Percentiles rank a stretch among this genome's conserved stretches.
Evolutionary conservation across 148 eudicot genomes (phyloP).

Genomic region (Fallopia convolvulus): DNA sequence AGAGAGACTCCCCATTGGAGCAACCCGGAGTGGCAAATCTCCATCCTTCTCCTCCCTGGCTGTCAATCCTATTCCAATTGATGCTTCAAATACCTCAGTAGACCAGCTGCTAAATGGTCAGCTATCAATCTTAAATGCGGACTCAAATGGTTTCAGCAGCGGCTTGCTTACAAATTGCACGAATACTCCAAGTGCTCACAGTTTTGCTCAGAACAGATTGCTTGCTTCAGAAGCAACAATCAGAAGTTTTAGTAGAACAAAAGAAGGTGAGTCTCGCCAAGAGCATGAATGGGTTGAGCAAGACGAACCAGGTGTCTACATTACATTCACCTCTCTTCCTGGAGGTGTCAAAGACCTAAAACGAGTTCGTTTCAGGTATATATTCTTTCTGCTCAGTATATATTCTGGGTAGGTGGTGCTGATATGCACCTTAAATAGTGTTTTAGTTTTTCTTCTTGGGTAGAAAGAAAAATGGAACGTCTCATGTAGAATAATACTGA

Average conservation of each 20-base stretch:
- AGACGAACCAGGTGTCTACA: slow-evolving; percentile 96
- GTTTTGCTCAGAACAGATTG: slow-evolving; percentile 37
- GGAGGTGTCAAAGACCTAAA: slow-evolving; percentile 89
- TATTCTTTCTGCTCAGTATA: not conserved
- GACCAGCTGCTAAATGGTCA: slow-evolving; percentile 39
- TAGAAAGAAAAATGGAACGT: not conserved
- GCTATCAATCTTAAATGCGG: slow-evolving; percentile 37
- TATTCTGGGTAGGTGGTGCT: no score
- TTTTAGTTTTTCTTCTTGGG: no score
- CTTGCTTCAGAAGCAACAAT: slow-evolving; percentile 37
- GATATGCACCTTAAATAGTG: no score
- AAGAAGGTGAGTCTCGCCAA: slow-evolving; percentile 55
- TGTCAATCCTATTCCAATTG: slow-evolving; percentile 33
- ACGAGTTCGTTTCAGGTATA: slow-evolving; percentile 94
- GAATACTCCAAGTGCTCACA: slow-evolving; percentile 43
- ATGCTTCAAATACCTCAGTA: slow-evolving; percentile 38
- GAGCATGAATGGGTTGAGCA: slow-evolving; percentile 96
- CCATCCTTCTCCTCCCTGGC: slow-evolving; percentile 43
- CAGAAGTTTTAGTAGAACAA: slow-evolving; percentile 52
- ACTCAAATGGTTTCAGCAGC: slow-evolving; percentile 46
- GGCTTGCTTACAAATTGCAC: slow-evolving; percentile 49
- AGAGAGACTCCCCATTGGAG: slow-evolving; percentile 91
- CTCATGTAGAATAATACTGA: not conserved
- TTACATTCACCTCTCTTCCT: slow-evolving; percentile 78
- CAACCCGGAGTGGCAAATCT: slow-evolving; percentile 54